phyloP scores from a whole-genome alignment of 805 yeast genomes.

The Dipodascus albidus region DNA sequence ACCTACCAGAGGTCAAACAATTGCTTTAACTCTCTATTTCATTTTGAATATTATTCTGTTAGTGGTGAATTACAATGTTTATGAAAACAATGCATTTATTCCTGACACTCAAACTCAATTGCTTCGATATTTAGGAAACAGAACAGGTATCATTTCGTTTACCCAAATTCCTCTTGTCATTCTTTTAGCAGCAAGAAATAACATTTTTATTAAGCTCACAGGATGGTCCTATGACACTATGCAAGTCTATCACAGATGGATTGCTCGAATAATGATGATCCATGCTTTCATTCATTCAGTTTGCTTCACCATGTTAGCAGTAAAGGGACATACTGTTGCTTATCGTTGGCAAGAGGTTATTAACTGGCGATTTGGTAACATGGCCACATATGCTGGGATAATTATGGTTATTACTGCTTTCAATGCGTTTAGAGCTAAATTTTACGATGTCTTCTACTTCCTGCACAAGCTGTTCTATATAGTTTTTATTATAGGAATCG shows the following conservation, averaged over 20 bases:
- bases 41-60: conserved; percentile 22
- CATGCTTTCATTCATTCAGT: conserved; percentile 18
- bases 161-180: conserved; percentile 19
- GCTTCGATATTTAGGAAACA: conserved; percentile 13
- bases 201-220: conserved; percentile 47
- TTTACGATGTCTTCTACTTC: conserved; percentile 46
- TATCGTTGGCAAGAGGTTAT: conserved; percentile 21
- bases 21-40: conserved; percentile 26
- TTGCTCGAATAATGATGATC: conserved; percentile 17
- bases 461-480: conserved; percentile 32
- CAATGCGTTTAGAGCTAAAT: conserved; percentile 35
- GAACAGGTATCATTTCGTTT: conserved; percentile 17
- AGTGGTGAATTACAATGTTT: conserved; percentile 14
- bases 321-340: conserved; percentile 9
- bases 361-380: conserved; percentile 32
- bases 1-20: conserved; percentile 34
- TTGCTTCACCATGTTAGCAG: conserved; percentile 11
- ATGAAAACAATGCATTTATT: conserved; percentile 10
- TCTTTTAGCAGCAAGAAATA: conserved; percentile 56
- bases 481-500: conserved; percentile 41
- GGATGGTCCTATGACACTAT: conserved; percentile 55
- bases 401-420: conserved; percentile 36
- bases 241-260: conserved; percentile 41
- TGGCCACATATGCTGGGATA: conserved; percentile 32
- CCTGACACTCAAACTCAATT: conserved; percentile 8